A percentile compares a stretch with the other conserved stretches of the same genome.
These are phyloP conservation scores for Ceratobasidium sp. DNA, from an alignment of 1,284 basidiomycete species.

Conservation along the genomic window DNA sequence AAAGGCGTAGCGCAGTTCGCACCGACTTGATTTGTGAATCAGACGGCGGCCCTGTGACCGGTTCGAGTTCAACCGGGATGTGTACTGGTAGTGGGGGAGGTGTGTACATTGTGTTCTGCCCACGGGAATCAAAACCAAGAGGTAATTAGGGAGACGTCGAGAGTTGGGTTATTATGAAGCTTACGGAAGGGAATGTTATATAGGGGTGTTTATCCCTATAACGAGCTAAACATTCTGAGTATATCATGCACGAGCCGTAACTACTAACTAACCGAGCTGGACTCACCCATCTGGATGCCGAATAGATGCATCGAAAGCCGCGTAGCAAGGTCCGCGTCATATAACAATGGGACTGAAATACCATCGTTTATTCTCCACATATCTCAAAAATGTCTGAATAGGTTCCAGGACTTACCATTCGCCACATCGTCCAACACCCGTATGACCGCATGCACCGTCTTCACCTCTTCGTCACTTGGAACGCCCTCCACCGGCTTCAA, in stretches of 20 bases:
- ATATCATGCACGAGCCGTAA: too few species aligned
- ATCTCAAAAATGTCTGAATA: not conserved
- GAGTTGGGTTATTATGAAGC: not conserved
- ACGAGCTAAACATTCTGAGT: not conserved
- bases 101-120: conserved; percentile 15
- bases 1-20: conserved; percentile 10
- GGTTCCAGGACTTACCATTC: not conserved
- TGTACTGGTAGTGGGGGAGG: conserved; percentile 20
- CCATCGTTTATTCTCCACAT: not conserved
- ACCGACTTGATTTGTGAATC: conserved; percentile 20
- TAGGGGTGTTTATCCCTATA: conserved; percentile 14
- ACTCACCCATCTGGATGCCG: conserved; percentile 34
- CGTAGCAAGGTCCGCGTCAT: conserved; percentile 2
- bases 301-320: conserved; percentile 29
- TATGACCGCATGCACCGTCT: conserved; percentile 17
- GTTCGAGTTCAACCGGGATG: not conserved
- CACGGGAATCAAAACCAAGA: not conserved
- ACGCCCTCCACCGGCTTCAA: not conserved
- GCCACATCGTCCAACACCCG: not conserved
- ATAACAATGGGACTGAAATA: conserved; percentile 3
- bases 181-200: conserved; percentile 4
- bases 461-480: conserved; percentile 23
- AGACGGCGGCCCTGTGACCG: not conserved
- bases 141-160: not conserved
- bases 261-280: too few species aligned